Conservation (phyloP, 2,329 filamentous ascomycete species). For the Diplocarpon mali region DNA sequence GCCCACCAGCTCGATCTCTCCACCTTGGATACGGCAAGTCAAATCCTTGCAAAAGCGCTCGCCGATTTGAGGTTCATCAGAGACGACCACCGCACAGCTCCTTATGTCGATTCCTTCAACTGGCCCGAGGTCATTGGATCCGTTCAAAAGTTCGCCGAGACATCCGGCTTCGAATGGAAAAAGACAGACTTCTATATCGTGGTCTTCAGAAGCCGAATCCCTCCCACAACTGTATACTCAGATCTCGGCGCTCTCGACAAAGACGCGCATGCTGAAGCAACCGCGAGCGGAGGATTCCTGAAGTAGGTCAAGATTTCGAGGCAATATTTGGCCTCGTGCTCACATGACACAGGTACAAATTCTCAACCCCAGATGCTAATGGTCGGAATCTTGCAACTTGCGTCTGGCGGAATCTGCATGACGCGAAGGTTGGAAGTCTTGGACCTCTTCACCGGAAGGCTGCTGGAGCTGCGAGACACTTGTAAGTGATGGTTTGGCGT, state of each 20-base stretch:
- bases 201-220: constrained; percentile 67
- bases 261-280: constrained; percentile 70
- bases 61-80: constrained; percentile 50
- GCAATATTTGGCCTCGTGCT: not conserved
- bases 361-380: constrained; percentile 59
- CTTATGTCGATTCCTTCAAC: constrained; percentile 68
- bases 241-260: constrained; percentile 65
- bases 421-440: constrained; percentile 47
- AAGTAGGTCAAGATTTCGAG: constrained; percentile 40
- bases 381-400: constrained; percentile 75
- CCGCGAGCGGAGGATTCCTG: constrained; percentile 66
- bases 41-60: constrained; percentile 62
- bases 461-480: constrained; percentile 51
- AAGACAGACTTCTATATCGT: constrained; percentile 57
- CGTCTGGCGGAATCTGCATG: constrained; percentile 49
- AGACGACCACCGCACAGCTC: constrained; percentile 63
- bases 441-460: constrained; percentile 53
- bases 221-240: constrained; percentile 52
- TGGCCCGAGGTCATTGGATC: constrained; percentile 53
- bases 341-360: constrained; percentile 60
- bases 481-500: constrained; percentile 9
- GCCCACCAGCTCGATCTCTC: constrained; percentile 64
- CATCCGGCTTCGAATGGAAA: constrained; percentile 44
- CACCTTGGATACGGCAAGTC: constrained; percentile 52
- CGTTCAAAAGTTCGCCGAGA: constrained; percentile 40